Conservation (phyloP, 2,329 filamentous ascomycete genomes). For the Aureobasidium subglaciale region DNA sequence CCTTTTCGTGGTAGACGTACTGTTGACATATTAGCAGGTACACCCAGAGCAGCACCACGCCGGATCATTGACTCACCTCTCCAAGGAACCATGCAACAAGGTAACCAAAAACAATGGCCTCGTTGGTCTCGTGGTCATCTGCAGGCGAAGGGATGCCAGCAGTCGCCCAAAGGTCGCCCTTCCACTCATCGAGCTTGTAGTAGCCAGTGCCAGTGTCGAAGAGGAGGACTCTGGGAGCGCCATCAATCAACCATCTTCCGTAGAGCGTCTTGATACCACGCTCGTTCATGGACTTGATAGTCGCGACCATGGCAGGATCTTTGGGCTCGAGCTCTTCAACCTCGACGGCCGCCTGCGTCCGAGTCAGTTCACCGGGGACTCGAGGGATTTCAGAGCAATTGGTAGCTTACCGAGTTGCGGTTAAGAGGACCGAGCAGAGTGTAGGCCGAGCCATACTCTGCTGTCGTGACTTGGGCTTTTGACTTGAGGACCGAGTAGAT, state of each 20-base stretch:
- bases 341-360: slow-evolving; percentile 77
- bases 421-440: slow-evolving; percentile 93
- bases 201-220: slow-evolving; percentile 95
- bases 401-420: slow-evolving; percentile 65
- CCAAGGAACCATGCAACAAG: slow-evolving; percentile 96
- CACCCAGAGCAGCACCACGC: neutral
- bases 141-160: slow-evolving; percentile 91
- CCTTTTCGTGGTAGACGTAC: slow-evolving; percentile 92
- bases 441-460: slow-evolving; percentile 97
- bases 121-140: slow-evolving; percentile 89
- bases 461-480: slow-evolving; percentile 93
- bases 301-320: slow-evolving; percentile 68
- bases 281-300: slow-evolving; percentile 87
- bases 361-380: slow-evolving; percentile 16
- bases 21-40: slow-evolving; percentile 32
- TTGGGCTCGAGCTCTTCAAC: slow-evolving; percentile 88
- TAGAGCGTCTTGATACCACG: slow-evolving; percentile 86
- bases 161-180: slow-evolving; percentile 86
- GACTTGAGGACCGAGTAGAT: slow-evolving; percentile 99
- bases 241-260: slow-evolving; percentile 95
- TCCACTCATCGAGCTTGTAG: slow-evolving; percentile 90
- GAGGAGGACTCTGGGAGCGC: slow-evolving; percentile 83
- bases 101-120: slow-evolving; percentile 96
- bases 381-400: slow-evolving; percentile 1
- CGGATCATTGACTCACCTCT: slow-evolving; percentile 56